Conservation (phyloP, 352 stramenopile genomes). For the Globisporangium okanoganense region DNA sequence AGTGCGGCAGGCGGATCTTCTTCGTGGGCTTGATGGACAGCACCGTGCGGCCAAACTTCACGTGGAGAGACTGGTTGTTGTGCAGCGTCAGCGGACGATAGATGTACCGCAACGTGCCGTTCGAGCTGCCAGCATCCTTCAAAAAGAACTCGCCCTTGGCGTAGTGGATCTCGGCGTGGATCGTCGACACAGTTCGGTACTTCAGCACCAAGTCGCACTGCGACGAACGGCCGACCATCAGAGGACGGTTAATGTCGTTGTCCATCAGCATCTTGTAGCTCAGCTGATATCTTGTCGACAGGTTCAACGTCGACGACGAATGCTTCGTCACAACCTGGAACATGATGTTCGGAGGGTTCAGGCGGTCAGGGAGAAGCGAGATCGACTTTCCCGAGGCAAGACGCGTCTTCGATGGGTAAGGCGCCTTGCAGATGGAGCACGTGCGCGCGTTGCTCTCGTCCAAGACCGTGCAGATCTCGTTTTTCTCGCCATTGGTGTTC, state of each 20-base stretch:
- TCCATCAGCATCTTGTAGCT: slow-evolving; percentile 92
- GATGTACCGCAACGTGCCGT: slow-evolving; percentile 94
- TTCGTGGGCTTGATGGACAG: slow-evolving; percentile 87
- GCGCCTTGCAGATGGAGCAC: slow-evolving; percentile 84
- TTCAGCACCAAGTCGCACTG: slow-evolving; percentile 94
- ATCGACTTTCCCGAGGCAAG: slow-evolving; percentile 69
- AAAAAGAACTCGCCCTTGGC: slow-evolving; percentile 93
- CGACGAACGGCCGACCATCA: slow-evolving; percentile 92
- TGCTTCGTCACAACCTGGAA: slow-evolving; percentile 88
- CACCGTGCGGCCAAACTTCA: slow-evolving; percentile 86
- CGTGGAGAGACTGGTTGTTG: slow-evolving; percentile 84
- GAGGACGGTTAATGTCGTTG: slow-evolving; percentile 86
- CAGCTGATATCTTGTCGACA: slow-evolving; percentile 83
- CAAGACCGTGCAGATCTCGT: slow-evolving; percentile 84
- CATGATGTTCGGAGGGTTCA: slow-evolving; percentile 82
- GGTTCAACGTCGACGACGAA: slow-evolving; percentile 77
- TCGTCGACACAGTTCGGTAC: slow-evolving; percentile 94
- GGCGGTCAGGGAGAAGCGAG: slow-evolving; percentile 65
- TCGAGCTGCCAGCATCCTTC: slow-evolving; percentile 92
- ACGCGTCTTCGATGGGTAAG: slow-evolving; percentile 79
- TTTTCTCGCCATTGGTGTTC: slow-evolving; percentile 91
- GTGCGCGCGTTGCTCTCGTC: slow-evolving; percentile 82
- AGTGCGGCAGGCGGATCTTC: slow-evolving; percentile 84
- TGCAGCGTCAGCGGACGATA: slow-evolving; percentile 89
- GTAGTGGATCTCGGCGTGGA: slow-evolving; percentile 93